Conservation (phyloP, 2,329 filamentous ascomycete species). For the Mariannaea sp. region DNA sequence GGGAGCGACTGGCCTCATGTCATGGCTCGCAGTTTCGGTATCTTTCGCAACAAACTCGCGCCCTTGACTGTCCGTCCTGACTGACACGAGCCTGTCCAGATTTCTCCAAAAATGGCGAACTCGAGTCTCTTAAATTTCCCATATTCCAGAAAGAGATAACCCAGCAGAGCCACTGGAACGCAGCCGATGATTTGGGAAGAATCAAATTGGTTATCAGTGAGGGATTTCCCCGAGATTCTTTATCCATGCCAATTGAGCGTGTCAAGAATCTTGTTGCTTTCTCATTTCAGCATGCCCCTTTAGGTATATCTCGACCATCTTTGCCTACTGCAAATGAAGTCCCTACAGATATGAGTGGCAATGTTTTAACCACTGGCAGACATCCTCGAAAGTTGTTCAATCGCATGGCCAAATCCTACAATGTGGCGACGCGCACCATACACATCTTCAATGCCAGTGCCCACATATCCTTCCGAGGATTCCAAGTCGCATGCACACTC, state of each 20-base stretch:
- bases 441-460: constrained; percentile 48
- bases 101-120: constrained; percentile 61
- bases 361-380: constrained; percentile 48
- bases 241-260: constrained; percentile 62
- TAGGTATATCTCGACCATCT: constrained; percentile 56
- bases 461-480: constrained; percentile 50
- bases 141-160: constrained; percentile 71
- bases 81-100: constrained; percentile 40
- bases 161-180: constrained; percentile 71
- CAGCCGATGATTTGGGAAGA: constrained; percentile 71
- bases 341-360: too few species aligned
- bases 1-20: constrained; percentile 56
- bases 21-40: constrained; percentile 52
- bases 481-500: constrained; percentile 67
- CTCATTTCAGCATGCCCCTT: constrained; percentile 83
- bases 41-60: constrained; percentile 3
- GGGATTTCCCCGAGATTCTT: constrained; percentile 63
- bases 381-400: constrained; percentile 71
- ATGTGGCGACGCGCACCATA: constrained; percentile 66
- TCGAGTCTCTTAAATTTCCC: constrained; percentile 71
- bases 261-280: constrained; percentile 77
- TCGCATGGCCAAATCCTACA: constrained; percentile 77
- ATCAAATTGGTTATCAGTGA: constrained; percentile 80
- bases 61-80: neutral
- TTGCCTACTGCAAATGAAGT: too few species aligned